phyloP scores from a whole-genome alignment of 768 basidiomycete species.

The Lactifluus echinatus region DNA sequence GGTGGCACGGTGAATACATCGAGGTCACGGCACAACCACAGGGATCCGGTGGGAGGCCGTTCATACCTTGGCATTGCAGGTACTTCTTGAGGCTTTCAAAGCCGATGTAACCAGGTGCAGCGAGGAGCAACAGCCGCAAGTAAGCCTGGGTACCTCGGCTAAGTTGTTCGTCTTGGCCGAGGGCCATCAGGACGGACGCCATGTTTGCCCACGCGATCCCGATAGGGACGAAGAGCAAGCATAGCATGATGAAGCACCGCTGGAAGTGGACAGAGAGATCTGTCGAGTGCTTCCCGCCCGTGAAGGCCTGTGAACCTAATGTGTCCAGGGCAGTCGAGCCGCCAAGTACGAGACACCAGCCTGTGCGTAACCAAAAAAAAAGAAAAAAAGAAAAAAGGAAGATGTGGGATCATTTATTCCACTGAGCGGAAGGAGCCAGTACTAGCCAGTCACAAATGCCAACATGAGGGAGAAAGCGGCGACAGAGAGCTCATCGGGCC shows the following conservation, averaged over 20 bases:
- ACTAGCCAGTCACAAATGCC: slow-evolving; percentile 72
- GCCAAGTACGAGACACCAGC: slow-evolving; percentile 70
- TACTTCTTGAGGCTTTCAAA: slow-evolving; percentile 77
- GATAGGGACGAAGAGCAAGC: slow-evolving; percentile 56
- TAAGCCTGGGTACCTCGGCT: slow-evolving; percentile 55
- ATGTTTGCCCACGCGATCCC: slow-evolving; percentile 55
- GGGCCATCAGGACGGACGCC: slow-evolving; percentile 48
- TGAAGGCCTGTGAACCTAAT: slow-evolving; percentile 69
- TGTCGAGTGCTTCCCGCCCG: slow-evolving; percentile 47
- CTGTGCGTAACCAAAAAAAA: too few relatives aligned
- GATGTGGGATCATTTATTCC: slow-evolving; percentile 40
- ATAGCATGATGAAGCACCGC: slow-evolving; percentile 56
- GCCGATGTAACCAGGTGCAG: slow-evolving; percentile 64
- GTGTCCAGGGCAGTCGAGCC: slow-evolving; percentile 77
- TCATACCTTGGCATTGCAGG: slow-evolving; percentile 64
- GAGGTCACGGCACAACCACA: too few relatives aligned
- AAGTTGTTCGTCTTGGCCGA: slow-evolving; percentile 53
- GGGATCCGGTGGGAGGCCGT: too few relatives aligned
- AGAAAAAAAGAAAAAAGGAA: slow-evolving; percentile 16
- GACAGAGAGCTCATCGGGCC: slow-evolving; percentile 59
- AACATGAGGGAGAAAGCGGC: slow-evolving; percentile 71
- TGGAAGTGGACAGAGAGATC: slow-evolving; percentile 68
- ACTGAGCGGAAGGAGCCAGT: slow-evolving; percentile 24
- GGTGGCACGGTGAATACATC: too few relatives aligned
- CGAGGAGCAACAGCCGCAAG: slow-evolving; percentile 53